Evolutionary conservation across 371 early-diverging fungal genomes (phyloP).

Genomic region (Dentiscutata heterogama): DNA sequence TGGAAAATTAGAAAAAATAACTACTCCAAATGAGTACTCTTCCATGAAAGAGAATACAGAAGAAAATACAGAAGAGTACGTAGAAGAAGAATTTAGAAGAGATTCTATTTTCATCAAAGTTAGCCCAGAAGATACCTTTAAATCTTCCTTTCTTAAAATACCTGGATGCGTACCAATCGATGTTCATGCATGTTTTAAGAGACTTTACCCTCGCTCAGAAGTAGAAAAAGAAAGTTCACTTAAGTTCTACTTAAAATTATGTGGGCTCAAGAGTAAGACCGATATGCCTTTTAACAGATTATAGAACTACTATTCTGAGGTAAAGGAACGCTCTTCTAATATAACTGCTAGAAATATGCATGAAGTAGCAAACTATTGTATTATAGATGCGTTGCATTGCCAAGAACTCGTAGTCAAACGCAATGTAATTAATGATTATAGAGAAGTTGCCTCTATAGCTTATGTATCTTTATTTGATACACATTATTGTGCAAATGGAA

Average conservation of each 20-base stretch:
- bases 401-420: constrained; percentile 31
- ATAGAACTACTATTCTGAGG: no score
- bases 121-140: neutral
- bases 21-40: neutral
- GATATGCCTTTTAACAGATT: no score
- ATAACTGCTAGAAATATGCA: no score
- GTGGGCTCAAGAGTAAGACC: no score
- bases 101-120: constrained; percentile 7
- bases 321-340: no score
- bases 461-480: constrained; percentile 26
- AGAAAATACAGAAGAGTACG: no score
- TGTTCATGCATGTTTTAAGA: neutral
- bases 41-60: constrained; percentile 4
- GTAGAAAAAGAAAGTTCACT: neutral
- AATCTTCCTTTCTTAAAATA: constrained; percentile 6
- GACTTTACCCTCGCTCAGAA: neutral
- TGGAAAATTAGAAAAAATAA: neutral
- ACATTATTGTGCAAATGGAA: no score
- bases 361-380: constrained; percentile 31
- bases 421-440: constrained; percentile 33
- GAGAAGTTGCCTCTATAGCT: constrained; percentile 34
- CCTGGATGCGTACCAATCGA: no score
- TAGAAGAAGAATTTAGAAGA: neutral
- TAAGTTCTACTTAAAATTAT: no score
- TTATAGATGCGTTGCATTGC: neutral